Evolutionary conservation across 23 red algal species (phyloP), one percentile per base, ranked within the genome.

Genomic region (Agarophyton chilense): DNA sequence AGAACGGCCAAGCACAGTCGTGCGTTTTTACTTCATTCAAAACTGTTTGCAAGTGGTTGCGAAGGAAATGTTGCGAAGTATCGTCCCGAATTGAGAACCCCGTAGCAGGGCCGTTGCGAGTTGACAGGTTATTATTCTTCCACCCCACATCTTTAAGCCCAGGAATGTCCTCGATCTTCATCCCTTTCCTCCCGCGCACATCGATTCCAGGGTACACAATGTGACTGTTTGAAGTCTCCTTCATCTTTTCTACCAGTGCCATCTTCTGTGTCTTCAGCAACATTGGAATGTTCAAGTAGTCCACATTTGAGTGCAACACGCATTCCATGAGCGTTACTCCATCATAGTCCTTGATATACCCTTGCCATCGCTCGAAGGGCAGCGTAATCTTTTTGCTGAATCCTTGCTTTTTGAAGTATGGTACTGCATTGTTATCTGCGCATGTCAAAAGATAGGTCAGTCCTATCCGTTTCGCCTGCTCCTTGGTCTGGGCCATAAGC

Each of bases 381-480:
- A 98, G 77, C 10, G 92, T 95, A 26, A 98, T 98, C 71, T 94
- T 98, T 72, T 95, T 98, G 58, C 86, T 92, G 78, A 98, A 98
- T n/a, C 96, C 96, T 66, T 98, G 96, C 87, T 98, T 98, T 40
- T 98, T 98, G 73, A 98, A 98, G 54, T 98, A 98, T 26, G 96
- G 77, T 40, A 98, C 96, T 28, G 96, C 96, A 78, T 95, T 95
- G 73, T 98, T 98, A 77, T 98, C 96, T 22, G 96, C 96, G 47
- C 96, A 98, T 47, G 96, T 98, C n/a, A 98, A 79, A 42, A 98
- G 75, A 65, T 94, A 78, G 21, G 96, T 95, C 40, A 98, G 84
- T 19, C 85, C 85, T 22, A 95, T 44, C 43, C 60, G 32, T 51
- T 98, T 98, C n/a, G 96, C 94, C 32, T 79, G 81, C 64, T 98